Conservation (phyloP, 169 alveolate species). For the Eimeria nieschulzi region DNA sequence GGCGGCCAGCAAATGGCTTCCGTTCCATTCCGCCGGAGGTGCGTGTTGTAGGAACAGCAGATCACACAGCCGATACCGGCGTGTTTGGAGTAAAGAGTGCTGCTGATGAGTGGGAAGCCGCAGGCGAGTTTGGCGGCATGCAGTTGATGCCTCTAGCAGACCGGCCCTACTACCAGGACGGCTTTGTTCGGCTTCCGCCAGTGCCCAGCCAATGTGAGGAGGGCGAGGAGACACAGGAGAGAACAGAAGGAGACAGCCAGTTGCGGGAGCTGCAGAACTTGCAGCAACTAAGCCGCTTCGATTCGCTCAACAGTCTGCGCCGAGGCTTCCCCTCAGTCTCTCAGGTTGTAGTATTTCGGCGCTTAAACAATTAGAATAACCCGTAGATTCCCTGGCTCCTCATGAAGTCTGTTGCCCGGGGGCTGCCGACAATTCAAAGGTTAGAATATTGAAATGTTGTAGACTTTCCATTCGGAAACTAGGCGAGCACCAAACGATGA, state of each 20-base stretch:
- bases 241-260: not conserved
- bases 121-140: constrained; percentile 18
- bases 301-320: constrained; percentile 44
- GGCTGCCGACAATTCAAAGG: not conserved
- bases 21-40: constrained; percentile 43
- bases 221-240: not conserved
- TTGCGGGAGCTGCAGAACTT: constrained; percentile 44
- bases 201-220: not conserved
- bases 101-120: not conserved
- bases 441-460: not conserved
- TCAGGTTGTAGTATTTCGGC: constrained; percentile 50
- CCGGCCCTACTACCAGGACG: constrained; percentile 54
- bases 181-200: constrained; percentile 49
- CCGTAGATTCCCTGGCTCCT: too few relatives aligned
- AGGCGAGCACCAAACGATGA: not conserved
- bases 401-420: too few relatives aligned
- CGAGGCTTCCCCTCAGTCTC: constrained; percentile 26
- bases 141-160: constrained; percentile 34
- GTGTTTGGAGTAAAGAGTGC: not conserved
- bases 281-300: constrained; percentile 56
- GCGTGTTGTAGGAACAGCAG: not conserved
- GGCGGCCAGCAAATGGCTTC: constrained; percentile 34
- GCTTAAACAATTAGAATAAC: not conserved
- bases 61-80: not conserved
- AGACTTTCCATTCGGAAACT: not conserved